A percentile compares a stretch with the other conserved stretches of the same genome.
These are phyloP conservation scores for Fusarium sp. DNA, from an alignment of 2,329 filamentous ascomycete genomes.

Conservation along the genomic window DNA sequence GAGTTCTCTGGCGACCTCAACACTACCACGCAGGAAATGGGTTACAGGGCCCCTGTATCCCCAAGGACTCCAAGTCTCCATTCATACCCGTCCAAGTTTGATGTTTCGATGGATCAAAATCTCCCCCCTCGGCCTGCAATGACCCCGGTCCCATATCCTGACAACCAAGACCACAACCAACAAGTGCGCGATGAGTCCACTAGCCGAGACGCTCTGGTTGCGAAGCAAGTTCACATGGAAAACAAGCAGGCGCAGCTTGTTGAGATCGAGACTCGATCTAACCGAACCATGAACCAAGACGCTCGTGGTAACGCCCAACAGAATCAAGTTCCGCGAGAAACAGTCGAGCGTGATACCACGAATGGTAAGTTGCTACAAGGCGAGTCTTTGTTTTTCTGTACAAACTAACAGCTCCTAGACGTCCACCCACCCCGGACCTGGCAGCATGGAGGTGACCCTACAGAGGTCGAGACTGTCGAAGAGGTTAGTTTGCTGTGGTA, in stretches of 20 bases:
- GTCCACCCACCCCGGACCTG: background rate
- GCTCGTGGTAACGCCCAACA: too few species aligned
- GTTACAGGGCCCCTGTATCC: too few species aligned
- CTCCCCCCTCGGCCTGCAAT: background rate
- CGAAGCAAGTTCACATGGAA: background rate
- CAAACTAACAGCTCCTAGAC: background rate
- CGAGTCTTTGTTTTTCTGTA: background rate
- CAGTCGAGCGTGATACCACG: background rate
- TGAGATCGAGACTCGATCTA: background rate
- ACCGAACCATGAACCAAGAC: background rate
- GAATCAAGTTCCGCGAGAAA: background rate
- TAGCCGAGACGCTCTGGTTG: background rate
- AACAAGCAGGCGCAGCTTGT: background rate
- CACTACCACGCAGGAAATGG: background rate
- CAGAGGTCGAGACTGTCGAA: background rate
- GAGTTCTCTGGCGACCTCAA: background rate
- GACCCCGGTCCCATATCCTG: background rate
- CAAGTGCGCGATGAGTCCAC: background rate
- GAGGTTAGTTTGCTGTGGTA: background rate
- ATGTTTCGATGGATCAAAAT: constrained; percentile 44
- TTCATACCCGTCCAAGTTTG: constrained; percentile 20
- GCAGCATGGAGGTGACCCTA: background rate
- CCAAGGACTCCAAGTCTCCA: background rate
- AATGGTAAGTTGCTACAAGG: background rate
- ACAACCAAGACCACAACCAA: background rate